These are phyloP conservation scores for Rubia peregrina DNA, from an alignment of 305 asterid species.

Conservation along the genomic window DNA sequence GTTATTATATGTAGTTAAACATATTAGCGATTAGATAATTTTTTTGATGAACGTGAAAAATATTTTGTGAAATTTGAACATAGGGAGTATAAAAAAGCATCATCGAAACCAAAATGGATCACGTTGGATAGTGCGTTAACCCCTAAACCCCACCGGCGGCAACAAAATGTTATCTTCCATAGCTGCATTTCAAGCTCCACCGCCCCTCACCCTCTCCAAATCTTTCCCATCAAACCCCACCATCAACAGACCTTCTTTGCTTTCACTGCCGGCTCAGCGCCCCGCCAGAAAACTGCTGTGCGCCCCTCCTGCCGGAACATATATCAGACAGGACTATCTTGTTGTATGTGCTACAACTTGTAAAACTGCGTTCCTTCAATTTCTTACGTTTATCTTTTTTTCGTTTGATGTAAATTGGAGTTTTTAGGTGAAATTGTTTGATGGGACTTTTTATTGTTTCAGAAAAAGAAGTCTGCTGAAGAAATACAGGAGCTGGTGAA, in stretches of 20 bases:
- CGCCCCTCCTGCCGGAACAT: constrained; percentile 58
- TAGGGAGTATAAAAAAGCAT: neutral
- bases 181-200: constrained; percentile 6
- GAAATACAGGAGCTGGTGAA: constrained; percentile 72
- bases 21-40: no score
- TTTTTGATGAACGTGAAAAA: no score
- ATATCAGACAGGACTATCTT: constrained; percentile 78
- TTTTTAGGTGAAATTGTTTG: neutral
- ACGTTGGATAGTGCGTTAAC: neutral
- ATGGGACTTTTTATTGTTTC: constrained; percentile 4
- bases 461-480: constrained; percentile 75
- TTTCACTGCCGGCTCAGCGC: constrained; percentile 29
- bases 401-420: neutral
- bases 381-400: neutral
- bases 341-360: constrained; percentile 43
- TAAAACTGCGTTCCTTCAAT: neutral
- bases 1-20: no score
- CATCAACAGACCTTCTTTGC: constrained; percentile 20
- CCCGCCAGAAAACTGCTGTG: constrained; percentile 48
- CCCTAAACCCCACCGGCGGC: neutral
- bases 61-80: no score
- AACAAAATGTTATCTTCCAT: constrained; percentile 15
- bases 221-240: constrained; percentile 8
- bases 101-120: neutral
- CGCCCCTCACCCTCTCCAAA: constrained; percentile 7